A percentile compares a stretch with the other conserved stretches of the same genome.
Evolutionary conservation across 306 rosid genomes (phyloP).

Genomic region (Begonia loranthoides): DNA sequence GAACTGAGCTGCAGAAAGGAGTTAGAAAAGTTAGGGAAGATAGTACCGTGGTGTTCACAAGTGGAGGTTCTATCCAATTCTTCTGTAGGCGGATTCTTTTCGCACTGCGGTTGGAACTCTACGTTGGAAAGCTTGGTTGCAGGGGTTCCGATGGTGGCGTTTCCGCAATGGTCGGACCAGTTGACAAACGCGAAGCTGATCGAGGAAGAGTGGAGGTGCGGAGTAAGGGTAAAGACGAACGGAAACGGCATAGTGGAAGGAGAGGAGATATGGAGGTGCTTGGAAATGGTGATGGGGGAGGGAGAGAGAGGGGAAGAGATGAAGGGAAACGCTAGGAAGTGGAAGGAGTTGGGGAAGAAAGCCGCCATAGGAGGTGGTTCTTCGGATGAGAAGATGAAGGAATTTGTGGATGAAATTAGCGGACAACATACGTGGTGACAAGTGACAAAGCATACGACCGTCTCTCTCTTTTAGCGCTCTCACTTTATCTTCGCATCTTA

Average conservation of each 20-base stretch:
- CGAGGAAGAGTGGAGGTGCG: constrained; percentile 3
- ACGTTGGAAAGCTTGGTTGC: constrained; percentile 5
- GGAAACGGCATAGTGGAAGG: constrained; percentile 3
- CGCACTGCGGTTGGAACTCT: constrained; percentile 15
- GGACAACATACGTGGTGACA: too few species aligned
- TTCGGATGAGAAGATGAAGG: constrained; percentile 9
- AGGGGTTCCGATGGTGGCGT: constrained; percentile 13
- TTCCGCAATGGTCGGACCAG: constrained; percentile 12
- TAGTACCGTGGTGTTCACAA: constrained; percentile 11
- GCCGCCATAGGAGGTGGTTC: constrained; percentile 19
- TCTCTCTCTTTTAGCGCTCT: too few species aligned
- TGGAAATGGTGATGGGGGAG: constrained; percentile 9
- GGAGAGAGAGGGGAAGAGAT: constrained; percentile 14
- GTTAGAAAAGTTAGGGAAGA: constrained; percentile 6
- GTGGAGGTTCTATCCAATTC: constrained; percentile 3
- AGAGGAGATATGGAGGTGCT: constrained; percentile 10
- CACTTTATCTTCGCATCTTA: too few species aligned
- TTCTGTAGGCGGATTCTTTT: background rate
- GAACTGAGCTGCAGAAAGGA: constrained; percentile 9
- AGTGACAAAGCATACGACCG: too few species aligned
- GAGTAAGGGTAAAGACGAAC: constrained; percentile 3
- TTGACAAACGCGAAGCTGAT: constrained; percentile 9
- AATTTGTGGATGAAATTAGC: constrained; percentile 1
- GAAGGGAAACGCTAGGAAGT: constrained; percentile 17
- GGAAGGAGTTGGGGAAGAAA: constrained; percentile 17